These are phyloP conservation scores for Pichia sporocuriosa DNA, from an alignment of 805 yeast genomes.

Conservation along the genomic window DNA sequence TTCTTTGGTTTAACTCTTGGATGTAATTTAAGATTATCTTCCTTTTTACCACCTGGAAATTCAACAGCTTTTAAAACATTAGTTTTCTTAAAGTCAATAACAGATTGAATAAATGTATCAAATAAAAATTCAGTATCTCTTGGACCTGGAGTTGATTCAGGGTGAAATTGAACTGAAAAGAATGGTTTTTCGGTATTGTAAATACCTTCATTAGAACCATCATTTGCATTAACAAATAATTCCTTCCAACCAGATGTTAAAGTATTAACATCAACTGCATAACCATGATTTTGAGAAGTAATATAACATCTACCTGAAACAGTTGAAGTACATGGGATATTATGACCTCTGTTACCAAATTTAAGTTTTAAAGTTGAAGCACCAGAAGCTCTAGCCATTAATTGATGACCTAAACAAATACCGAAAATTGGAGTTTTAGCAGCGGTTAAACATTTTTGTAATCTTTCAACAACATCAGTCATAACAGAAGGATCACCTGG, in stretches of 20 bases:
- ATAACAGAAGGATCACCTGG: constrained; percentile 98
- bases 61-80: constrained; percentile 58
- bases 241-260: constrained; percentile 83
- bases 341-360: constrained; percentile 99
- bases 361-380: constrained; percentile 87
- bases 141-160: constrained; percentile 99
- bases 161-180: constrained; percentile 98
- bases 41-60: constrained; percentile 85
- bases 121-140: constrained; percentile 96
- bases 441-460: constrained; percentile 50
- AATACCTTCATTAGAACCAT: constrained; percentile 97
- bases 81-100: constrained; percentile 54
- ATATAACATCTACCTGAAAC: constrained; percentile 91
- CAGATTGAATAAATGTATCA: constrained; percentile 84
- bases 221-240: constrained; percentile 91
- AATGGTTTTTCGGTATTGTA: constrained; percentile 81
- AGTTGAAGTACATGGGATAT: constrained; percentile 86
- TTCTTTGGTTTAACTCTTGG: constrained; percentile 84
- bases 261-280: constrained; percentile 82
- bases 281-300: constrained; percentile 98
- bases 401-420: constrained; percentile 97
- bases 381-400: constrained; percentile 91
- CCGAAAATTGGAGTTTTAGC: constrained; percentile 90
- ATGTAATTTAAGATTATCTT: constrained; percentile 65
- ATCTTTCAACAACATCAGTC: constrained; percentile 55